A percentile compares a stretch with the other conserved stretches of the same genome.
Conservation (phyloP, 1,284 basidiomycete genomes). For the Singerocomus inundabilis region DNA sequence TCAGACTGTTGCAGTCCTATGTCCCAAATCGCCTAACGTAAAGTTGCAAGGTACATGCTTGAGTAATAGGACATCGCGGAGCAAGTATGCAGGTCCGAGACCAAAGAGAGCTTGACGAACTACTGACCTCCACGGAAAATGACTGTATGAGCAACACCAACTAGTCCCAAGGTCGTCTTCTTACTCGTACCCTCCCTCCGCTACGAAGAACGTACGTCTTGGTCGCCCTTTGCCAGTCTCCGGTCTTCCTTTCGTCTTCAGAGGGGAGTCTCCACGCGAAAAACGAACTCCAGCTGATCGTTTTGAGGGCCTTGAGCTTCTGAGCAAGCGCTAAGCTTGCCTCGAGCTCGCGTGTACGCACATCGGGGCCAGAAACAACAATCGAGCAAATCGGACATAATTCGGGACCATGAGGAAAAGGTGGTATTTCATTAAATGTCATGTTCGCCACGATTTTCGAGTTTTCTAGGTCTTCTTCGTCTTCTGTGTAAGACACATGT, state of each 20-base stretch:
- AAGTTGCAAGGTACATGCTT: neutral
- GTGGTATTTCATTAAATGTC: constrained; percentile 19
- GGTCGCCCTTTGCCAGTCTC: constrained; percentile 31
- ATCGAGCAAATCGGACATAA: constrained; percentile 30
- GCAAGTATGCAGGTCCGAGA: neutral
- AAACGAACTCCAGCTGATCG: constrained; percentile 55
- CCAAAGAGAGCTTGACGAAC: neutral
- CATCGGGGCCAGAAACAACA: constrained; percentile 22
- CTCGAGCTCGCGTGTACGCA: constrained; percentile 43
- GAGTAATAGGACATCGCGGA: neutral
- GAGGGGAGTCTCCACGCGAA: constrained; percentile 31
- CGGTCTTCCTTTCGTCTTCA: constrained; percentile 18
- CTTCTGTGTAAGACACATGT: constrained; percentile 25
- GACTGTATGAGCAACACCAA: neutral
- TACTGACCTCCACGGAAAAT: neutral
- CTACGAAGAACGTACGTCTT: constrained; percentile 39
- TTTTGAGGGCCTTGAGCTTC: constrained; percentile 42
- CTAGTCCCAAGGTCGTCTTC: constrained; percentile 39
- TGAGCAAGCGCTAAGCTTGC: constrained; percentile 45
- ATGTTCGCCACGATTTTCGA: neutral
- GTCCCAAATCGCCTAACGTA: neutral
- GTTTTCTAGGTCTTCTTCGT: constrained; percentile 15
- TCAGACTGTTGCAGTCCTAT: neutral
- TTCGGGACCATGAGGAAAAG: constrained; percentile 33
- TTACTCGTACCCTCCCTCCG: constrained; percentile 40